phyloP scores from a whole-genome alignment of 257 asterid genomes.

The Solanum chaucha region DNA sequence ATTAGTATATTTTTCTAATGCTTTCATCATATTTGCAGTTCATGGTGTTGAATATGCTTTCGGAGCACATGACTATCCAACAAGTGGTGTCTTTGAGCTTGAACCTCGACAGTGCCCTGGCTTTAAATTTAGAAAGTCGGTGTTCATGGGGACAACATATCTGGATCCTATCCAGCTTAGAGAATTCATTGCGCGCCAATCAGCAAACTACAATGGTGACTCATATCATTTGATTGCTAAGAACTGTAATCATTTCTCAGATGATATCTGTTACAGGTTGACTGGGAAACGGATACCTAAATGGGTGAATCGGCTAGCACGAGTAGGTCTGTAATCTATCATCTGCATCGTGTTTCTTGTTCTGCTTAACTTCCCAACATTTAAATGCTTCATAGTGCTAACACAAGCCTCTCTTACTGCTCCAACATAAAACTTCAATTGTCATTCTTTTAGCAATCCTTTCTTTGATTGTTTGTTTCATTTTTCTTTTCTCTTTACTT shows the following conservation, averaged over 20 bases:
- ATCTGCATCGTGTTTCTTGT: neutral
- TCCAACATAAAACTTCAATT: neutral
- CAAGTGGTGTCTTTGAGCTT: conserved; percentile 78
- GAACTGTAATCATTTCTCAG: conserved; percentile 90
- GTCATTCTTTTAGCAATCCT: neutral
- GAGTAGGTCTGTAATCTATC: conserved; percentile 35
- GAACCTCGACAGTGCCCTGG: conserved; percentile 89
- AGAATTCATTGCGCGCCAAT: conserved; percentile 61
- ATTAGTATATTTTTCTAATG: neutral
- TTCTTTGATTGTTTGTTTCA: neutral
- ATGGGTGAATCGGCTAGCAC: conserved; percentile 90
- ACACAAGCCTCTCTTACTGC: neutral
- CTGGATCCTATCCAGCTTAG: conserved; percentile 51
- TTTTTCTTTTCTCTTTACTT: neutral
- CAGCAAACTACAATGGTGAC: conserved; percentile 53
- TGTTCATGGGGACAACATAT: conserved; percentile 57
- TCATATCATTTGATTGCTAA: conserved; percentile 63
- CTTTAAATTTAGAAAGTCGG: conserved; percentile 61
- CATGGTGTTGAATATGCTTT: conserved; percentile 76
- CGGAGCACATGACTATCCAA: conserved; percentile 72
- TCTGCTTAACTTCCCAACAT: neutral
- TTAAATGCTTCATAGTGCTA: neutral
- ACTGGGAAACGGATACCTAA: conserved; percentile 66
- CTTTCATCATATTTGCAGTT: conserved; percentile 34
- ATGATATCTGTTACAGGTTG: conserved; percentile 63